Percentiles rank a stretch among this genome's conserved stretches.
Conservation (phyloP, 371 early-diverging fungal species). For the Rhizopus delemar region DNA sequence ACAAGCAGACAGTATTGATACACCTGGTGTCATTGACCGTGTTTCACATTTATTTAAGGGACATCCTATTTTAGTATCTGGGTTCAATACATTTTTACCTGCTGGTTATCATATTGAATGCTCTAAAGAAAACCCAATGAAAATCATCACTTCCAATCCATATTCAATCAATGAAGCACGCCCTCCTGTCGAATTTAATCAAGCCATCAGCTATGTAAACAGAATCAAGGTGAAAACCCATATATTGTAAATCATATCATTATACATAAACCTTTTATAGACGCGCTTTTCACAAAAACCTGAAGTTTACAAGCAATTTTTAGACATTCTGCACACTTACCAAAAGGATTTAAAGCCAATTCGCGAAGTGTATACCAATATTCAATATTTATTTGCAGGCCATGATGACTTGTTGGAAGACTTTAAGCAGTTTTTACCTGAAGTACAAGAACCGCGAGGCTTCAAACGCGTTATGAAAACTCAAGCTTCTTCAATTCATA, state of each 20-base stretch:
- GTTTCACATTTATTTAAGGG: constrained; percentile 92
- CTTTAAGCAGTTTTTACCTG: constrained; percentile 95
- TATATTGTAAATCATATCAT: too few relatives aligned
- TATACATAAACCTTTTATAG: constrained; percentile 28
- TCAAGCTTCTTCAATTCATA: constrained; percentile 12
- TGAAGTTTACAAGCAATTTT: constrained; percentile 89
- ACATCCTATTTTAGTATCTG: constrained; percentile 89
- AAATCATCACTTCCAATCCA: constrained; percentile 8
- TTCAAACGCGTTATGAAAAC: neutral
- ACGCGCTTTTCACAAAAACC: constrained; percentile 86
- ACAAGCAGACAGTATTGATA: constrained; percentile 72
- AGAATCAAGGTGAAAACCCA: constrained; percentile 77
- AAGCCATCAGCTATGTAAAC: constrained; percentile 94
- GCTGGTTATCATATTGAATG: constrained; percentile 92
- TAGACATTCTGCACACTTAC: constrained; percentile 92
- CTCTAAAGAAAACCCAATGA: constrained; percentile 50
- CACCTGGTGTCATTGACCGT: constrained; percentile 95
- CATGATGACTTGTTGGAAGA: constrained; percentile 91
- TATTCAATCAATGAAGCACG: constrained; percentile 26
- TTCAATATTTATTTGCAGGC: constrained; percentile 78
- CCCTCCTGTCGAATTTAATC: constrained; percentile 74
- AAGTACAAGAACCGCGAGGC: constrained; percentile 45
- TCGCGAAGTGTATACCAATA: constrained; percentile 87
- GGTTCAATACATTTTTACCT: constrained; percentile 98
- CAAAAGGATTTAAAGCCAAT: constrained; percentile 89